Evolutionary conservation across 2,329 filamentous ascomycete genomes (phyloP).

Genomic region (Aspergillus melleus): DNA sequence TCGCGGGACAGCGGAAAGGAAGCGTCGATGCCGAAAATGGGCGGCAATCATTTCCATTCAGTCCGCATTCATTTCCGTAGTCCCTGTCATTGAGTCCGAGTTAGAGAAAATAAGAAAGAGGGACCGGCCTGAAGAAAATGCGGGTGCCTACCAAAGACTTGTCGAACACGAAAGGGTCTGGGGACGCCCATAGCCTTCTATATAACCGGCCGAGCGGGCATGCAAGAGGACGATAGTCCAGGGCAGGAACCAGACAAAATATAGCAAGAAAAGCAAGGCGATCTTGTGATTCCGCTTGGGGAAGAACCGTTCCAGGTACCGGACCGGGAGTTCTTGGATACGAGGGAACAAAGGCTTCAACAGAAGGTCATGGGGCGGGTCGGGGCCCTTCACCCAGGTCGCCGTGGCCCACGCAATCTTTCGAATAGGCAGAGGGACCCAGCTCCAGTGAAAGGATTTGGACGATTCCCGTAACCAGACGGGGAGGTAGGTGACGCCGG

Average conservation of each 20-base stretch:
- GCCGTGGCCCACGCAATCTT: constrained; percentile 45
- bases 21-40: constrained; percentile 55
- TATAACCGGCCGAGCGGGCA: constrained; percentile 48
- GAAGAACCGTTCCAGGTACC: constrained; percentile 44
- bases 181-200: constrained; percentile 50
- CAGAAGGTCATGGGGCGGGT: constrained; percentile 47
- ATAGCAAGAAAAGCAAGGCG: constrained; percentile 43
- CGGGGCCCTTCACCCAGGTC: constrained; percentile 50
- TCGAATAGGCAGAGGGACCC: constrained; percentile 48
- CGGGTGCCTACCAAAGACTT: constrained; percentile 44
- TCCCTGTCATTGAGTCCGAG: constrained; percentile 28
- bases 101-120: constrained; percentile 2
- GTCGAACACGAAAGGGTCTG: constrained; percentile 47
- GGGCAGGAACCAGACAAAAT: constrained; percentile 48
- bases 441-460: constrained; percentile 48
- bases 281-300: constrained; percentile 50
- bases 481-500: constrained; percentile 33
- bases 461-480: constrained; percentile 51
- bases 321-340: constrained; percentile 48
- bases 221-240: constrained; percentile 48
- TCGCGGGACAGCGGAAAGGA: constrained; percentile 58
- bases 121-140: neutral
- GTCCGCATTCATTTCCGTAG: constrained; percentile 49
- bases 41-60: constrained; percentile 57
- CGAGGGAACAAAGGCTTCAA: constrained; percentile 49